Conservation (phyloP, 352 stramenopile species). For the Phytophthora syringae region DNA sequence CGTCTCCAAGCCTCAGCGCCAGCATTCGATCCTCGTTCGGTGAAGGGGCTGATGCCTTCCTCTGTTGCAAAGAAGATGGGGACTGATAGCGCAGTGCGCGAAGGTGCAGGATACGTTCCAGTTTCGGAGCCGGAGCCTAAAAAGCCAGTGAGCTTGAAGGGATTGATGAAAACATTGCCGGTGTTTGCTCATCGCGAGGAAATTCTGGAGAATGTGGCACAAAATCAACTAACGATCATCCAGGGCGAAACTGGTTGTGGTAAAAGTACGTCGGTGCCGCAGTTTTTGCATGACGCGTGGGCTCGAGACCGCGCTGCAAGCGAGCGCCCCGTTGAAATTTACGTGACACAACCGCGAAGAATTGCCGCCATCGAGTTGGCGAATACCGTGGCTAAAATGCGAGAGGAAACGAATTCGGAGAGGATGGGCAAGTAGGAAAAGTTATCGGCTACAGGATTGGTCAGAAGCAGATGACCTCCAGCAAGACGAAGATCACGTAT, state of each 20-base stretch:
- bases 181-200: slow-evolving; percentile 89
- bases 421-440: slow-evolving; percentile 67
- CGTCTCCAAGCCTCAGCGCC: slow-evolving; percentile 23
- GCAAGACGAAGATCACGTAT: slow-evolving; percentile 94
- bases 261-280: slow-evolving; percentile 95
- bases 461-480: slow-evolving; percentile 91
- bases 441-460: slow-evolving; percentile 87
- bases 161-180: slow-evolving; percentile 79
- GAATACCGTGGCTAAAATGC: slow-evolving; percentile 94
- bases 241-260: slow-evolving; percentile 96
- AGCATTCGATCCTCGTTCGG: slow-evolving; percentile 13
- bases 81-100: slow-evolving; percentile 29
- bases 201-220: slow-evolving; percentile 83
- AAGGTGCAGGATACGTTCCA: slow-evolving; percentile 18
- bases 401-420: slow-evolving; percentile 76
- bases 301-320: slow-evolving; percentile 31
- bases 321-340: slow-evolving; percentile 90
- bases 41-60: slow-evolving; percentile 49
- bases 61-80: slow-evolving; percentile 48
- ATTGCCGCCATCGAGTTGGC: slow-evolving; percentile 92
- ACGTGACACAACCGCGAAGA: slow-evolving; percentile 94
- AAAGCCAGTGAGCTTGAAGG: slow-evolving; percentile 42
- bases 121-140: slow-evolving; percentile 12
- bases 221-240: slow-evolving; percentile 92
- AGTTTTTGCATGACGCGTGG: slow-evolving; percentile 91